Evolutionary conservation across 441 rosid genomes (phyloP).

Genomic region (Erodium trifolium): DNA sequence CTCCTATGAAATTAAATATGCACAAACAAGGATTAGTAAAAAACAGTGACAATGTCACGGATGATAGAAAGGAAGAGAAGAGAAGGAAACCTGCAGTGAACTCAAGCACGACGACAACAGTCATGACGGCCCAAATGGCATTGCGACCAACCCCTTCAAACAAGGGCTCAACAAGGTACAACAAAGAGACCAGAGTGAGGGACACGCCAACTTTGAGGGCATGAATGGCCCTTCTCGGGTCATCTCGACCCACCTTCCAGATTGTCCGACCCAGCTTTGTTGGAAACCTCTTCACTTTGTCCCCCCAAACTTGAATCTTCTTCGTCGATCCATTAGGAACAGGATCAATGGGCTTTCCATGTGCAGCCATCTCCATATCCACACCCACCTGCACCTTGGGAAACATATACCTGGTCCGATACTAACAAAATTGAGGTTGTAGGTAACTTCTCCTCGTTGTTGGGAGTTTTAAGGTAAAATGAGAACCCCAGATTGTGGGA

Average conservation of each 20-base stretch:
- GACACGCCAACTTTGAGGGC: slow-evolving; percentile 70
- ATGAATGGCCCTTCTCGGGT: slow-evolving; percentile 68
- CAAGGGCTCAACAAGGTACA: slow-evolving; percentile 58
- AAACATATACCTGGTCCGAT: background rate
- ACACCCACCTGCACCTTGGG: slow-evolving; percentile 6
- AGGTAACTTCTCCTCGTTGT: too few species aligned
- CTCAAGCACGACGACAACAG: slow-evolving; percentile 86
- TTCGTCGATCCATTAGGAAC: background rate
- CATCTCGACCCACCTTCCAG: slow-evolving; percentile 58
- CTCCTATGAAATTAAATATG: slow-evolving; percentile 31
- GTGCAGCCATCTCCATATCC: background rate
- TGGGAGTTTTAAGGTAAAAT: background rate
- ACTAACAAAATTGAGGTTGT: background rate
- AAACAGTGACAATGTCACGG: background rate
- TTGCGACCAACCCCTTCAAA: slow-evolving; percentile 51
- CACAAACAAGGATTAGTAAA: background rate
- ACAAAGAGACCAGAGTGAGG: slow-evolving; percentile 49
- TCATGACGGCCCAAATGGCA: slow-evolving; percentile 93
- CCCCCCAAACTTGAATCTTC: slow-evolving; percentile 9
- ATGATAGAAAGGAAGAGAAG: background rate
- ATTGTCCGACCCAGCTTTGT: slow-evolving; percentile 24
- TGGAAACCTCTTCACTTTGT: slow-evolving; percentile 33
- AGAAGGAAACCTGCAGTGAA: slow-evolving; percentile 55
- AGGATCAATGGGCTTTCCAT: slow-evolving; percentile 1
- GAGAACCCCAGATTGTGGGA: slow-evolving; percentile 1